Percentiles rank a stretch among this genome's conserved stretches.
Conservation (phyloP, 805 yeast species). For the Candida broadrunensis region DNA sequence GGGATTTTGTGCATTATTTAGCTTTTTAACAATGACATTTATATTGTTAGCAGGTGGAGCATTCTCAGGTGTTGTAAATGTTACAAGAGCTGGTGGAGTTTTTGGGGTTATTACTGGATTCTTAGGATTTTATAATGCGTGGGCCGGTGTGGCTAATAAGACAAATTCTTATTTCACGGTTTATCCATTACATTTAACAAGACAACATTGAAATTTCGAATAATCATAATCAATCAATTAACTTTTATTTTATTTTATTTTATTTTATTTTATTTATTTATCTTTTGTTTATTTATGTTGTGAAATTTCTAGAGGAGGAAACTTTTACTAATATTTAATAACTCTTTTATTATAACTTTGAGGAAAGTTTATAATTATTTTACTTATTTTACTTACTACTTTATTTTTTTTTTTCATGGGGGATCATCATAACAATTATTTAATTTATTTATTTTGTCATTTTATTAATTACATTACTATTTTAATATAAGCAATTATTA, state of each 20-base stretch:
- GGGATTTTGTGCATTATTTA: conserved; percentile 31
- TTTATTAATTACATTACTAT: too few relatives aligned
- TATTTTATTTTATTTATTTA: not conserved
- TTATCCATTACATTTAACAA: conserved; percentile 22
- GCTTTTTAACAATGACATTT: conserved; percentile 30
- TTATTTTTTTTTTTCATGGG: too few relatives aligned
- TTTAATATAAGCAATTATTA: too few relatives aligned
- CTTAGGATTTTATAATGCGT: conserved; percentile 40
- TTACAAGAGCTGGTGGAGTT: conserved; percentile 39
- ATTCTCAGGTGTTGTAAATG: conserved; percentile 21
- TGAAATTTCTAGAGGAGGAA: not conserved
- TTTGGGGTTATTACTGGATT: conserved; percentile 40
- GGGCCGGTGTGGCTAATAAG: conserved; percentile 34
- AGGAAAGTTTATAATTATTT: too few relatives aligned
- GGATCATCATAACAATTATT: too few relatives aligned
- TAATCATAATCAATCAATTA: not conserved
- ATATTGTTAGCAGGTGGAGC: conserved; percentile 34
- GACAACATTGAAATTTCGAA: not conserved
- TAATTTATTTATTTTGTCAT: too few relatives aligned
- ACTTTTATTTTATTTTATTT: not conserved
- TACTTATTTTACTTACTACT: too few relatives aligned
- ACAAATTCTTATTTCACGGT: conserved; percentile 36
- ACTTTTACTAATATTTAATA: not conserved
- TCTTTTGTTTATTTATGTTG: not conserved
- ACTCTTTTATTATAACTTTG: too few relatives aligned